Conservation (phyloP, 2,329 filamentous ascomycete species). For the Colletotrichum caudatum region DNA sequence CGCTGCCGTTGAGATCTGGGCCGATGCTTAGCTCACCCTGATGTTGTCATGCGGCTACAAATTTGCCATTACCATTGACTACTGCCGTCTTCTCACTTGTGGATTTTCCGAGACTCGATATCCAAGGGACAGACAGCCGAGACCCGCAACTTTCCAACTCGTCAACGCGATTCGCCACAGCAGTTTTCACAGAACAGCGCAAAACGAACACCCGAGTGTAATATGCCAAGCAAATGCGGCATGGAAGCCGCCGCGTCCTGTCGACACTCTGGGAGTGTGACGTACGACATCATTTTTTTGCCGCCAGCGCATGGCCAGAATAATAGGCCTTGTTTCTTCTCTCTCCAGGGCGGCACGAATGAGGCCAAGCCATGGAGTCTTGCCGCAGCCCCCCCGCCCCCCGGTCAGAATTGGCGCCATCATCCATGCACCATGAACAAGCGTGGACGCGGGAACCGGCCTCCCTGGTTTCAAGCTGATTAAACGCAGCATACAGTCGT, state of each 20-base stretch:
- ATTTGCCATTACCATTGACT: no score
- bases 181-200: background rate
- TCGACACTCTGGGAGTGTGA: background rate
- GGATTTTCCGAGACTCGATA: no score
- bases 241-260: no score
- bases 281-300: conserved; percentile 2
- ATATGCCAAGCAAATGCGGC: background rate
- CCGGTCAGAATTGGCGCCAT: conserved; percentile 11
- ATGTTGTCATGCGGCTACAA: background rate
- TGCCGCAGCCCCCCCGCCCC: background rate
- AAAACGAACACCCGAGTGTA: background rate
- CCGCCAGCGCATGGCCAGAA: conserved; percentile 16
- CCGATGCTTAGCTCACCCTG: no score
- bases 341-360: conserved; percentile 27
- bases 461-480: conserved; percentile 35
- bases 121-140: background rate
- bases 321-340: conserved; percentile 19
- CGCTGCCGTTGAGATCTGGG: background rate
- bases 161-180: background rate
- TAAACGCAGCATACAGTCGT: conserved; percentile 19
- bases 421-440: conserved; percentile 29
- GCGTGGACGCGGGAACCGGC: background rate
- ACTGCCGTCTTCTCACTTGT: background rate
- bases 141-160: background rate
- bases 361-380: conserved; percentile 8